Base-by-base conservation (phyloP, 202 grass and related monocot species). In the Elaeis oleifera region DNA sequence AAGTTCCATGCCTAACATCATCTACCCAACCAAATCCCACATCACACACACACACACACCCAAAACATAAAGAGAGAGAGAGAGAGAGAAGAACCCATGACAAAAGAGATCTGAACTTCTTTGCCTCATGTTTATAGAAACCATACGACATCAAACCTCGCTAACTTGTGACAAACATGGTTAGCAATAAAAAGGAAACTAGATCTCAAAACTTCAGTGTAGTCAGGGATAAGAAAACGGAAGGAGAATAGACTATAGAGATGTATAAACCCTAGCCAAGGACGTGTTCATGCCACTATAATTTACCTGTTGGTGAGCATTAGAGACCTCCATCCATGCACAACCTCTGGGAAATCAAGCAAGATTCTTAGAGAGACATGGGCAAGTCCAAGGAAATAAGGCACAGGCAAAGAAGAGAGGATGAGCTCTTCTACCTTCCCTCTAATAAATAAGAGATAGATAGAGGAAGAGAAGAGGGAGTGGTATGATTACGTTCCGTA, bases 321-420 rank as follows among this genome's bases (percentile, higher is more conserved):
- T 54, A 61, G 23, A 9, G 18, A 61, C 22, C 48, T 72, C 69
- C 69, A 72, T 72, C 36, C 69, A 72, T 72, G 49, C 58, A 61
- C 19, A 52, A 60, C 50, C 51, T 53, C 50, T 6, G 60, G 15
- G 60, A 65, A 28, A 50, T 63, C 4, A 51, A 63, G 18, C 4
- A 39, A 36, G 22, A 0, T 13, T 44, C 1, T 44, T 2, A 14
- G 16, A 50, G 29, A 16, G 60, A 22, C 5, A 44, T 4, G 13
- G 22, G 44, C 9, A 3, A 0, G 48, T 11, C 36, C 18, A 49
- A 15, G 15, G 6, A 13, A 18, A 21, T 49, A 21, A 17, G 7
- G n/a, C 11, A 23, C 31, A 13, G 1, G 16, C 3, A 19, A n/a
- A 14, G 23, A 32, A 27, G 18, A 23, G 18, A 64, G 23, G 36